A percentile compares a stretch with the other conserved stretches of the same genome.
Conservation (phyloP, 176 grass and related monocot genomes). For the Rhynchospora pubera region DNA sequence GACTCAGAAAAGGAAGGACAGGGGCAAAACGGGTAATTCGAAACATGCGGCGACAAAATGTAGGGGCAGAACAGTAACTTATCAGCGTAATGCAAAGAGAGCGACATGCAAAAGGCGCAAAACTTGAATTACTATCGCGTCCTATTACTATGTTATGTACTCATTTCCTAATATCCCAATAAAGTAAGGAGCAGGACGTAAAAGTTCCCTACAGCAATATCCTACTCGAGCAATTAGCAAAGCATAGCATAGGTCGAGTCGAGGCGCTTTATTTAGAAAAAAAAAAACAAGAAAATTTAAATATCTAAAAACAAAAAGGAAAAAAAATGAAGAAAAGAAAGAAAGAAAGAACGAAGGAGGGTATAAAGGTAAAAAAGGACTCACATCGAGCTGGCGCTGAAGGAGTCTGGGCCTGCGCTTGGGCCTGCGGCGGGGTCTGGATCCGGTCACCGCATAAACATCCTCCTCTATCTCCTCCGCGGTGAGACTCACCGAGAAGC, state of each 20-base stretch:
- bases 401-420: constrained; percentile 66
- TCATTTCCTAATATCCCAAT: background rate
- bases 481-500: constrained; percentile 49
- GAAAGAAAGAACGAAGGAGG: background rate
- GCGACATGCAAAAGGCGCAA: background rate
- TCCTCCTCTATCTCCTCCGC: constrained; percentile 93
- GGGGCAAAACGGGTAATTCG: background rate
- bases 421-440: constrained; percentile 77
- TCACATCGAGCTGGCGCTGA: constrained; percentile 91
- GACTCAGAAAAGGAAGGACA: background rate
- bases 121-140: background rate
- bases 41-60: background rate
- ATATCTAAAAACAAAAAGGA: background rate
- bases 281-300: background rate
- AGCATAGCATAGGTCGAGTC: background rate
- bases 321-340: too few relatives aligned
- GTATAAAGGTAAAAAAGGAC: constrained; percentile 21
- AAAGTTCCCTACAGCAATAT: background rate
- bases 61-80: background rate
- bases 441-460: constrained; percentile 86
- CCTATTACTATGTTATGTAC: background rate
- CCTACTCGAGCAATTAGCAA: background rate
- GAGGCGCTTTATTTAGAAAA: background rate
- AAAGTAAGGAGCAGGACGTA: background rate
- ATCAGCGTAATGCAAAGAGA: background rate